These are phyloP conservation scores for Psilocybe cyanescens DNA, from an alignment of 768 basidiomycete species.

Conservation along the genomic window DNA sequence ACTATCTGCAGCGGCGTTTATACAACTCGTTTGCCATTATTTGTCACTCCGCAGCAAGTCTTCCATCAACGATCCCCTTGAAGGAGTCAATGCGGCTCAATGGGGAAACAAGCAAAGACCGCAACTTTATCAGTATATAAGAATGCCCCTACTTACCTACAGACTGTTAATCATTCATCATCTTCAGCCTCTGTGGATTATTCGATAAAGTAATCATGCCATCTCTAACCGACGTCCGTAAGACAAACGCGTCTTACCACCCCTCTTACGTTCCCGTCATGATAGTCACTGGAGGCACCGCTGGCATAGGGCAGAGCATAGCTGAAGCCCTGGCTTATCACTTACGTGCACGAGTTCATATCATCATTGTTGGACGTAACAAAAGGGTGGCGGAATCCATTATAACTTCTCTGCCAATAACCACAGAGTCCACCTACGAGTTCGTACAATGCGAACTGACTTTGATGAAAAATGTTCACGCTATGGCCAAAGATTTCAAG, in stretches of 20 bases:
- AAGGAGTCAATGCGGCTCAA: too few relatives aligned
- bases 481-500: slow-evolving; percentile 30
- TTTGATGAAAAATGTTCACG: slow-evolving; percentile 42
- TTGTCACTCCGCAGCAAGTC: too few relatives aligned
- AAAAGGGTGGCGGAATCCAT: slow-evolving; percentile 36
- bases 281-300: slow-evolving; percentile 31
- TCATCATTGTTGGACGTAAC: slow-evolving; percentile 47
- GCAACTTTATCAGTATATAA: too few relatives aligned
- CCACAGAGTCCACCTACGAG: slow-evolving; percentile 25
- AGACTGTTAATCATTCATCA: too few relatives aligned
- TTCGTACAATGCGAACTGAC: slow-evolving; percentile 45
- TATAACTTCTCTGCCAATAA: slow-evolving; percentile 32
- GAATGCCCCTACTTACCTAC: too few relatives aligned
- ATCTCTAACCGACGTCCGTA: slow-evolving; percentile 10
- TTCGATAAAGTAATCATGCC: slow-evolving; percentile 3
- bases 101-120: too few relatives aligned
- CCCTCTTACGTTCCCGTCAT: slow-evolving; percentile 29
- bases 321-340: slow-evolving; percentile 38
- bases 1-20: too few relatives aligned
- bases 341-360: slow-evolving; percentile 43
- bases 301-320: slow-evolving; percentile 37
- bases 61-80: too few relatives aligned
- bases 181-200: too few relatives aligned
- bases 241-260: slow-evolving; percentile 27
- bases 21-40: too few relatives aligned